A percentile compares a stretch with the other conserved stretches of the same genome.
Conservation (phyloP, 208 protist species). For the Leishmania tropica region DNA sequence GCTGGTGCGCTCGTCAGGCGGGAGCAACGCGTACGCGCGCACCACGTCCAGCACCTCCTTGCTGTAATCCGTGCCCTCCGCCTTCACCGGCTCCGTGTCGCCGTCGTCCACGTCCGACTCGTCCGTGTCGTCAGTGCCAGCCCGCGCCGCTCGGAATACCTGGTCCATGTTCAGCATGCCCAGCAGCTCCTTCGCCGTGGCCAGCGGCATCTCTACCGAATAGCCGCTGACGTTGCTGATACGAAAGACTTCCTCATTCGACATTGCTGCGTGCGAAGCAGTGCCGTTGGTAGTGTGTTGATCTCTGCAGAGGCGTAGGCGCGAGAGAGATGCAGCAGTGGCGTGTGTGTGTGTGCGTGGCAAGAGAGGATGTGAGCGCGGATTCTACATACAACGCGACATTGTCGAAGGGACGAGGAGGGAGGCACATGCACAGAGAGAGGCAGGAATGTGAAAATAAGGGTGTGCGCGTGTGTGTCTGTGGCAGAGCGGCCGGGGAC, state of each 20-base stretch:
- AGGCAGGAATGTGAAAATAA: not conserved
- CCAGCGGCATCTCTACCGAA: constrained; percentile 36
- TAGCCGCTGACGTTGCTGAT: constrained; percentile 32
- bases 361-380: not conserved
- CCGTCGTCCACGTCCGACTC: constrained; percentile 26
- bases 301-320: not conserved
- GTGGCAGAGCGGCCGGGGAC: not conserved
- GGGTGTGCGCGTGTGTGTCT: no score
- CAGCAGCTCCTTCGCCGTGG: constrained; percentile 33
- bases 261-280: not conserved
- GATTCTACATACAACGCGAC: not conserved
- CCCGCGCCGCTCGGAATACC: constrained; percentile 31
- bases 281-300: not conserved
- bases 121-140: constrained; percentile 21
- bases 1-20: constrained; percentile 24
- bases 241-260: constrained; percentile 24
- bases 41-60: constrained; percentile 42
- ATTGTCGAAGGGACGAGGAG: not conserved
- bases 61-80: constrained; percentile 45
- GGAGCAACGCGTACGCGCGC: constrained; percentile 35
- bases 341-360: not conserved
- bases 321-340: not conserved
- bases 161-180: constrained; percentile 34
- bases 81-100: constrained; percentile 30
- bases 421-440: not conserved